These are phyloP conservation scores for Leavenworthia alabamica DNA, from an alignment of 345 rosid genomes.

Conservation along the genomic window DNA sequence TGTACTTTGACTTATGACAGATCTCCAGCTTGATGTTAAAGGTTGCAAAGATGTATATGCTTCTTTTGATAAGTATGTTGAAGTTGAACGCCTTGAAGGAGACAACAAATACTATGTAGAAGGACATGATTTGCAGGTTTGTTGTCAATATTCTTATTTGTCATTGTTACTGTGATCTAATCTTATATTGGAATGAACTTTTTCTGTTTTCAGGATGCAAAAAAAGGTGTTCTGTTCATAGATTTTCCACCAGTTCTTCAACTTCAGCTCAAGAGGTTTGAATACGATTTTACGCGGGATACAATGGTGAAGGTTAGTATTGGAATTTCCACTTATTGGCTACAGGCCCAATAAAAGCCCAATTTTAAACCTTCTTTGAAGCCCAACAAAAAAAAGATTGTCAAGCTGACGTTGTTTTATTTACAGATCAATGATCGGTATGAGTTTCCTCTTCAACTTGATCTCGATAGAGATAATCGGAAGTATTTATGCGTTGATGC, in stretches of 20 bases:
- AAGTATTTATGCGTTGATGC: slow-evolving; percentile 87
- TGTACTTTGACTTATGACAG: slow-evolving; percentile 39
- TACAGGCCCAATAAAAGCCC: slow-evolving; percentile 7
- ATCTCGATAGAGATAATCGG: slow-evolving; percentile 80
- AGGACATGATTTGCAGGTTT: slow-evolving; percentile 88
- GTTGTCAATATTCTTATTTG: slow-evolving; percentile 17
- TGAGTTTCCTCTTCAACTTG: slow-evolving; percentile 93
- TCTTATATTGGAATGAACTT: too few relatives aligned
- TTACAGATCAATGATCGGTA: slow-evolving; percentile 89
- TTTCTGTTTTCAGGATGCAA: slow-evolving; percentile 65
- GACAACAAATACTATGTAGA: slow-evolving; percentile 96
- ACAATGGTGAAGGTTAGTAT: slow-evolving; percentile 90
- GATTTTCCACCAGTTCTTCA: slow-evolving; percentile 98
- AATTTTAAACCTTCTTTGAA: too few relatives aligned
- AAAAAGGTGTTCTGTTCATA: slow-evolving; percentile 85
- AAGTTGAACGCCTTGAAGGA: slow-evolving; percentile 96
- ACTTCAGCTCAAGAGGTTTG: slow-evolving; percentile 93
- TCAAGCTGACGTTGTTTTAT: slow-evolving; percentile 5
- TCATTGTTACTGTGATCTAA: not conserved
- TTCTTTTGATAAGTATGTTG: slow-evolving; percentile 98
- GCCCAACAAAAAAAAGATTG: too few relatives aligned
- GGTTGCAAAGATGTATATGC: slow-evolving; percentile 96
- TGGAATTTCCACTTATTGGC: not conserved
- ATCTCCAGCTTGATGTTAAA: slow-evolving; percentile 98
- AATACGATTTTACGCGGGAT: slow-evolving; percentile 94